These are phyloP conservation scores for Ophiostoma quercus DNA, from an alignment of 2,329 filamentous ascomycete species.

Conservation along the genomic window DNA sequence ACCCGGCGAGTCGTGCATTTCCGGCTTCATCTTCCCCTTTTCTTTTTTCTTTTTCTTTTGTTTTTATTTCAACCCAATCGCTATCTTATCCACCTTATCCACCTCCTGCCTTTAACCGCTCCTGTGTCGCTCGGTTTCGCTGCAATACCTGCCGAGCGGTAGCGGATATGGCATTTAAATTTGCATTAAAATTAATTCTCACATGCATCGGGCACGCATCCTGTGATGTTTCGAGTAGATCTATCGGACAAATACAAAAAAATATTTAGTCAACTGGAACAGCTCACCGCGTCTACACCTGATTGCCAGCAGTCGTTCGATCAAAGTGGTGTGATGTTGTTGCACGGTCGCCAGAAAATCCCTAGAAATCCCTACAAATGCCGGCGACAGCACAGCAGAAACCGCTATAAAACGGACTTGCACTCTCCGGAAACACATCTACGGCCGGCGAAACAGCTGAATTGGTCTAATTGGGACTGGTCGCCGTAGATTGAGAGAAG, in stretches of 20 bases:
- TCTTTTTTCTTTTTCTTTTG: neutral
- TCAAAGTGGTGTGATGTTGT: conserved; percentile 12
- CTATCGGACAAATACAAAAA: neutral
- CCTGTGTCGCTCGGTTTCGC: conserved; percentile 10
- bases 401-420: neutral
- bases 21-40: too few species aligned
- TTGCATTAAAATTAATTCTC: neutral
- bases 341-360: neutral
- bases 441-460: conserved; percentile 3
- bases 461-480: conserved; percentile 5
- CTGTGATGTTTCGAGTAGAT: neutral
- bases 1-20: neutral
- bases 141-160: neutral
- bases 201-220: neutral
- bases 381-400: neutral
- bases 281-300: neutral
- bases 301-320: neutral
- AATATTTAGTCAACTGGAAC: neutral
- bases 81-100: neutral
- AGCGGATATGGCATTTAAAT: neutral
- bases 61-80: neutral
- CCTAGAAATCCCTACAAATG: neutral
- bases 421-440: neutral
- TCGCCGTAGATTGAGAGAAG: neutral
- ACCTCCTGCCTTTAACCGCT: neutral